These are phyloP conservation scores for Dissophora globulifera DNA, from an alignment of 192 early-diverging fungal genomes.

Conservation along the genomic window DNA sequence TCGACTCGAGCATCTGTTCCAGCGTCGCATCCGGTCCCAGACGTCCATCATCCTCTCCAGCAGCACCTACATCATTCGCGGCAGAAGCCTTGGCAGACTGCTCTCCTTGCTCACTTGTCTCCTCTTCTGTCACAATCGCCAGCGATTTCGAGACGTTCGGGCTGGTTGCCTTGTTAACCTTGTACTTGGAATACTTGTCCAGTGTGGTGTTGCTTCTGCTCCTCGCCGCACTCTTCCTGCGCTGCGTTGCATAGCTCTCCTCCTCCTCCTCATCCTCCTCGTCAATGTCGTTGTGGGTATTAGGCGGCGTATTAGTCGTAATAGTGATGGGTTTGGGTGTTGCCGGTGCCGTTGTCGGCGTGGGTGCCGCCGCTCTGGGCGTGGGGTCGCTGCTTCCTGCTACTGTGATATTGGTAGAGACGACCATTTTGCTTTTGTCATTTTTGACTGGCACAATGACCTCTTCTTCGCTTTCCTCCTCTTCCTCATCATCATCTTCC, in stretches of 20 bases:
- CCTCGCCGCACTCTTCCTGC: constrained; percentile 14
- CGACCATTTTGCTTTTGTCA: background rate
- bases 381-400: too few species aligned
- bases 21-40: constrained; percentile 37
- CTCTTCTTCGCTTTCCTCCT: constrained; percentile 9
- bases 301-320: background rate
- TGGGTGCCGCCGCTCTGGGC: background rate
- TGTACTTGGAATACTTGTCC: constrained; percentile 51
- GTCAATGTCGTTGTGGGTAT: background rate
- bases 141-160: constrained; percentile 4
- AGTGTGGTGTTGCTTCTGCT: constrained; percentile 35
- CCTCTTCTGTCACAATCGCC: constrained; percentile 20
- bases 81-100: background rate
- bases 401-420: background rate
- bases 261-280: constrained; percentile 37
- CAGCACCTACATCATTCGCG: background rate
- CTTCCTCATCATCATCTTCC: constrained; percentile 31
- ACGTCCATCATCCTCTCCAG: background rate
- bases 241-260: constrained; percentile 13
- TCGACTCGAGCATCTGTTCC: constrained; percentile 30
- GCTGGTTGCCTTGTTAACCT: constrained; percentile 9
- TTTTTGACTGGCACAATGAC: constrained; percentile 5
- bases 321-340: background rate
- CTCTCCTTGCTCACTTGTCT: constrained; percentile 19
- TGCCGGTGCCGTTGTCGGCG: background rate